Evolutionary conservation across 441 rosid genomes (phyloP).

Genomic region (Kokia cookei): DNA sequence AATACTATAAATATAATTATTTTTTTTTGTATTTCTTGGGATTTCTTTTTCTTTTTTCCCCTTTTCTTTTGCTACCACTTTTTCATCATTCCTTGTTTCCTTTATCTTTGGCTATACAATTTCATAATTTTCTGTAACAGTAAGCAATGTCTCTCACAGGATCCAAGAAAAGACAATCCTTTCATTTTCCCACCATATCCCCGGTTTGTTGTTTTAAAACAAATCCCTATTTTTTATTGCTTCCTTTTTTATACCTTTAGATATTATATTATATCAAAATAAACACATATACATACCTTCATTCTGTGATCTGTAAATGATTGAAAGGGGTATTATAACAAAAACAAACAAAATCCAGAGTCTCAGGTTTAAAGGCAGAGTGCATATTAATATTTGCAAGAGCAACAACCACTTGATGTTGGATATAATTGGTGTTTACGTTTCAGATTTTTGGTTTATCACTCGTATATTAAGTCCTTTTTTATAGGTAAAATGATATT

Average conservation of each 20-base stretch:
- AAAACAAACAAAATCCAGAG: neutral
- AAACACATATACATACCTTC: neutral
- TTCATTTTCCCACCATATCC: constrained; percentile 35
- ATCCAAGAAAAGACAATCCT: constrained; percentile 67
- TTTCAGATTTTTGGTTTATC: no score
- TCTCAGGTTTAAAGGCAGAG: neutral
- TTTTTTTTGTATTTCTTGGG: constrained; percentile 38
- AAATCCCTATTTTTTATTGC: constrained; percentile 4
- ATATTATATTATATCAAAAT: neutral
- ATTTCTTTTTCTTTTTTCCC: constrained; percentile 25
- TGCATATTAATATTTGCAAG: neutral
- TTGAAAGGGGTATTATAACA: neutral
- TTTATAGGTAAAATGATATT: no score
- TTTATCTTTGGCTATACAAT: constrained; percentile 39
- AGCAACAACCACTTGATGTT: neutral
- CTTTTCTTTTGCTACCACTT: constrained; percentile 27
- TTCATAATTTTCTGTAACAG: constrained; percentile 16
- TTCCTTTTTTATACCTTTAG: neutral
- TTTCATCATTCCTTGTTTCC: constrained; percentile 43
- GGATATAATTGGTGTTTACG: no score
- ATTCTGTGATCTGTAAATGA: neutral
- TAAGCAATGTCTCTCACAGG: constrained; percentile 44
- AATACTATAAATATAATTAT: neutral
- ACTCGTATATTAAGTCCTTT: no score
- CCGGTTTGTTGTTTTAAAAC: constrained; percentile 19